Conservation (phyloP, 768 basidiomycete species). For the Xerocomellus intermedius region DNA sequence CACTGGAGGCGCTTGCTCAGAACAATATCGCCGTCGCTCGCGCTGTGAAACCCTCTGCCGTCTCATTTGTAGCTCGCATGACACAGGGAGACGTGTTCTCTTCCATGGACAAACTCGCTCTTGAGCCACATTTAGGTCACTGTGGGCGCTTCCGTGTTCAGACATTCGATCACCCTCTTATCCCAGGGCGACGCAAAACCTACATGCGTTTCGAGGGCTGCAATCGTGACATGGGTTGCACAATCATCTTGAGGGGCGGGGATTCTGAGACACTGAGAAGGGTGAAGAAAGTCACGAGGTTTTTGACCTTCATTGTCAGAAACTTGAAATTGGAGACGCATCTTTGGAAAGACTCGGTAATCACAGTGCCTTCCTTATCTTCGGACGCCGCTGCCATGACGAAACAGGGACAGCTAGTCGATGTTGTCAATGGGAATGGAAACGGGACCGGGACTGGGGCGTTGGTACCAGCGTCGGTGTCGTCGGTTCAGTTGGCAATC, state of each 20-base stretch:
- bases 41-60: constrained; percentile 82
- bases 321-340: constrained; percentile 93
- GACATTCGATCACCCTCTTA: constrained; percentile 91
- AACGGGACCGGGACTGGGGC: constrained; percentile 10
- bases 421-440: constrained; percentile 24
- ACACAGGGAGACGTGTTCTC: constrained; percentile 94
- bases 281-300: constrained; percentile 90
- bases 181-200: constrained; percentile 92
- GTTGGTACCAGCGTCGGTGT: constrained; percentile 23
- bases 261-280: constrained; percentile 76
- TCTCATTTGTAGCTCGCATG: constrained; percentile 88
- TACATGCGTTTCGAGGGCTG: constrained; percentile 99
- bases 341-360: constrained; percentile 88
- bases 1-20: constrained; percentile 80
- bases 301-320: constrained; percentile 89
- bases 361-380: constrained; percentile 67
- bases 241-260: constrained; percentile 87
- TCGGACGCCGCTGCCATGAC: constrained; percentile 46
- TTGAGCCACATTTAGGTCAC: constrained; percentile 87
- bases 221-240: constrained; percentile 89
- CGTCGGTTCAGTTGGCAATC: constrained; percentile 22
- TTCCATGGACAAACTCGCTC: constrained; percentile 89
- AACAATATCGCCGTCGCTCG: constrained; percentile 90
- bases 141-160: constrained; percentile 84
- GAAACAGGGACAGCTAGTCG: constrained; percentile 26